Conservation (phyloP, 768 basidiomycete species). For the Chalciporus piperatus region DNA sequence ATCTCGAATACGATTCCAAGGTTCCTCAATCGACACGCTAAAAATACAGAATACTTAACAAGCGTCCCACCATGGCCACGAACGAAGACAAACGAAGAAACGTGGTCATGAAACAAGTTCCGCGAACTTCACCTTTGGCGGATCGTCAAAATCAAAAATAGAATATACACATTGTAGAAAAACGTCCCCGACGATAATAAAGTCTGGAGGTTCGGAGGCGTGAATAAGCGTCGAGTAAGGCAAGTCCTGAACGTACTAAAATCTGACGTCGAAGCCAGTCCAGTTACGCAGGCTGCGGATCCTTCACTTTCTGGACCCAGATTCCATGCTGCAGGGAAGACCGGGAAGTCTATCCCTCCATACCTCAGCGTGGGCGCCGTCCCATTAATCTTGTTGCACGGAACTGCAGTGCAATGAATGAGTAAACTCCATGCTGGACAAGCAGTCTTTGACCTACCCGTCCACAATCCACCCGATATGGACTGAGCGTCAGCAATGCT, state of each 20-base stretch:
- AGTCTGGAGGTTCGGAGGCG: constrained; percentile 2
- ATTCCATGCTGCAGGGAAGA: constrained; percentile 35
- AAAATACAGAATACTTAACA: too few relatives aligned
- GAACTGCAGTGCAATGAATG: constrained; percentile 8
- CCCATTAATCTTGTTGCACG: constrained; percentile 13
- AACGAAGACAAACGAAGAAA: background rate
- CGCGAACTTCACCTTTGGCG: constrained; percentile 37
- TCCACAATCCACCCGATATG: constrained; percentile 26
- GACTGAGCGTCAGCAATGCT: constrained; percentile 22
- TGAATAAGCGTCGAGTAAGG: background rate
- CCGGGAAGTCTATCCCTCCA: constrained; percentile 31
- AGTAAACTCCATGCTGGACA: background rate
- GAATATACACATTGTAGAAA: constrained; percentile 26
- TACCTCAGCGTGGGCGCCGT: constrained; percentile 31
- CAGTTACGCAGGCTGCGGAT: constrained; percentile 31
- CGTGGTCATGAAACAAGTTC: constrained; percentile 5
- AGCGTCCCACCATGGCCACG: too few relatives aligned
- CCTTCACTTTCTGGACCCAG: constrained; percentile 29
- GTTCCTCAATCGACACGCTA: too few relatives aligned
- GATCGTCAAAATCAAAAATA: constrained; percentile 27
- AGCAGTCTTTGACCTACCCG: constrained; percentile 15
- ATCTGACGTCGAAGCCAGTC: constrained; percentile 17
- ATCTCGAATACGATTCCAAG: too few relatives aligned
- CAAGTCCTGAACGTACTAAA: constrained; percentile 1
- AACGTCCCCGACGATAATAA: constrained; percentile 27